Evolutionary conservation across 2,329 filamentous ascomycete species (phyloP).

Genomic region (Aspergillus arachidicola): DNA sequence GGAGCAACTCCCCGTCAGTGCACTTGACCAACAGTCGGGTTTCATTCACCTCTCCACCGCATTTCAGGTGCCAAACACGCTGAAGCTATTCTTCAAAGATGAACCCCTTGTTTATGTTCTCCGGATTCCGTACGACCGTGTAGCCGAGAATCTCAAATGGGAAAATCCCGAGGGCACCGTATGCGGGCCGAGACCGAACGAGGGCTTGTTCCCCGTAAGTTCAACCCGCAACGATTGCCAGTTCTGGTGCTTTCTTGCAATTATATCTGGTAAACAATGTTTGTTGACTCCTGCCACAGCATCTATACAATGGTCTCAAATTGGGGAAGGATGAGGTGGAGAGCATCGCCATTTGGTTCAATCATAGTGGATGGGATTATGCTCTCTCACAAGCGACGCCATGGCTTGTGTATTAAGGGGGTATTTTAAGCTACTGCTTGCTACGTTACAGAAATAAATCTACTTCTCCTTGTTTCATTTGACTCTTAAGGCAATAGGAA

Average conservation of each 20-base stretch:
- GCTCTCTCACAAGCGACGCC: constrained; percentile 35
- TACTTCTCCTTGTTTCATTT: background rate
- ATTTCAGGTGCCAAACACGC: constrained; percentile 40
- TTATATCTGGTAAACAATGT: background rate
- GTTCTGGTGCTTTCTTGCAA: background rate
- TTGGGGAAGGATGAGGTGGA: constrained; percentile 41
- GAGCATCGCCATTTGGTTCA: constrained; percentile 41
- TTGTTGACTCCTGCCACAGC: constrained; percentile 22
- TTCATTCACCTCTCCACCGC: constrained; percentile 45
- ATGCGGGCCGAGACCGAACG: constrained; percentile 38
- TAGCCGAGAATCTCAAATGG: constrained; percentile 37
- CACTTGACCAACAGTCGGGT: constrained; percentile 38
- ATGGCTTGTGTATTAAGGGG: constrained; percentile 38
- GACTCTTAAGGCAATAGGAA: background rate
- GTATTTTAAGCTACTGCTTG: background rate
- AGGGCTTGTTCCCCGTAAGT: constrained; percentile 45
- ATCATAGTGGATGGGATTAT: constrained; percentile 41
- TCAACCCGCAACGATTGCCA: background rate
- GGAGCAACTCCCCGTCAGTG: constrained; percentile 39
- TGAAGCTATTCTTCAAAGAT: constrained; percentile 41
- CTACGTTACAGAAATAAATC: background rate
- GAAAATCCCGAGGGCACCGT: constrained; percentile 41
- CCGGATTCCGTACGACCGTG: constrained; percentile 35
- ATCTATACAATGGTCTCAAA: constrained; percentile 43
- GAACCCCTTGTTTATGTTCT: constrained; percentile 42